A percentile compares a stretch with the other conserved stretches of the same genome.
These are phyloP conservation scores for Stromatinia cepivora DNA, from an alignment of 2,329 filamentous ascomycete species.

Conservation along the genomic window DNA sequence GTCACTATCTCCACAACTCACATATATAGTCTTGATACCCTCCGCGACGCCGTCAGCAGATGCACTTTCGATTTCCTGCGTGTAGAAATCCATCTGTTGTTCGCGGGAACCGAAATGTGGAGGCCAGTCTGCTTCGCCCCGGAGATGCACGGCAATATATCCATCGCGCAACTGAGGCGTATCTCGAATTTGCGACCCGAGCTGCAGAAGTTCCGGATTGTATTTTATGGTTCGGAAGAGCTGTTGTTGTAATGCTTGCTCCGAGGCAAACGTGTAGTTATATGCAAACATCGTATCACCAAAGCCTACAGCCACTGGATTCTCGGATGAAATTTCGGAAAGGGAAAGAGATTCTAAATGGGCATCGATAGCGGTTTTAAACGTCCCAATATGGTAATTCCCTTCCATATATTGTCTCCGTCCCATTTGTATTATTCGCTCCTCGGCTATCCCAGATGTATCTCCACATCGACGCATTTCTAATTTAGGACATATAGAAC, in stretches of 20 bases:
- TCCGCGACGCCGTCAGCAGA: background rate
- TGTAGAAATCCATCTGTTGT: conserved; percentile 30
- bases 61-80: conserved; percentile 26
- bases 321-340: conserved; percentile 19
- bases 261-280: conserved; percentile 29
- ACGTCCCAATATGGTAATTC: conserved; percentile 23
- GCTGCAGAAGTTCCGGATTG: conserved; percentile 26
- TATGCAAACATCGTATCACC: conserved; percentile 32
- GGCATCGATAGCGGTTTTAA: conserved; percentile 2
- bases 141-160: conserved; percentile 34
- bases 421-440: conserved; percentile 11
- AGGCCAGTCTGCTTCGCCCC: conserved; percentile 35
- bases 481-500: conserved; percentile 28
- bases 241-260: conserved; percentile 30
- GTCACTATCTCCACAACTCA: conserved; percentile 32
- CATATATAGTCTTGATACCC: conserved; percentile 27
- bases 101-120: conserved; percentile 24
- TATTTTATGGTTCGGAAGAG: conserved; percentile 32
- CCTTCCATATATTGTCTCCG: conserved; percentile 19
- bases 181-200: conserved; percentile 26
- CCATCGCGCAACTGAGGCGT: conserved; percentile 26
- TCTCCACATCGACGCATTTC: conserved; percentile 29
- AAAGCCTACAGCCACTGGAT: conserved; percentile 28
- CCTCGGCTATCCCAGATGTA: conserved; percentile 25
- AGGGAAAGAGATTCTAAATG: conserved; percentile 2